These are phyloP conservation scores for Fennellomyces sp. DNA, from an alignment of 371 early-diverging fungal species.

Conservation along the genomic window DNA sequence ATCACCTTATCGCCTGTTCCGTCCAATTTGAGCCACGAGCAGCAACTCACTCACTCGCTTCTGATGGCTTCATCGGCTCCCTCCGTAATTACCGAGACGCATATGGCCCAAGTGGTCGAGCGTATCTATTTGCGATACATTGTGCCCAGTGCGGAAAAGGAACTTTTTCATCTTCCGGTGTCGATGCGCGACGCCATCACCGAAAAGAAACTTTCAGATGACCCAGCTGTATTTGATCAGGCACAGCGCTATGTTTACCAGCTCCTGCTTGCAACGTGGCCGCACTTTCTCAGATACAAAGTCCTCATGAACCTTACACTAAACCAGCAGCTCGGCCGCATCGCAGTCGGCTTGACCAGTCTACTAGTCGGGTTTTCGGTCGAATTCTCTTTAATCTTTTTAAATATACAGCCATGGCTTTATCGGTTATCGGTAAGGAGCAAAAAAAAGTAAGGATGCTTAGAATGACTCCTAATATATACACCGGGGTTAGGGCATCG, in stretches of 20 bases:
- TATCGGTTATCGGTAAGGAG: conserved; percentile 58
- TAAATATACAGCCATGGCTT: conserved; percentile 54
- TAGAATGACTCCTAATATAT: background rate
- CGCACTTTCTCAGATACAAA: conserved; percentile 59
- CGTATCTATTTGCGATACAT: conserved; percentile 63
- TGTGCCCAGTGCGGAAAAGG: conserved; percentile 58
- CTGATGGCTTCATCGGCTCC: conserved; percentile 13
- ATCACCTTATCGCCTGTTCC: conserved; percentile 4
- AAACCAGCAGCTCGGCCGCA: conserved; percentile 55
- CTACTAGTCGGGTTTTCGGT: conserved; percentile 60
- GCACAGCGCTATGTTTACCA: conserved; percentile 58
- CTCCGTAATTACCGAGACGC: conserved; percentile 19
- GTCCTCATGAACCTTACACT: conserved; percentile 59
- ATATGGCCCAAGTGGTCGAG: conserved; percentile 55
- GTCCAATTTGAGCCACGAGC: background rate
- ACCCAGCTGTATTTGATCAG: conserved; percentile 53
- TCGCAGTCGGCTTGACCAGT: conserved; percentile 46
- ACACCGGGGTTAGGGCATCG: conserved; percentile 27
- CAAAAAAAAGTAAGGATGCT: too few relatives aligned
- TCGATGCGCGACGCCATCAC: conserved; percentile 33
- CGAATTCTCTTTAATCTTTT: conserved; percentile 61
- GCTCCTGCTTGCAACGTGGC: conserved; percentile 54
- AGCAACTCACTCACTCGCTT: conserved; percentile 8
- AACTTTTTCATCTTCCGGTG: conserved; percentile 38
- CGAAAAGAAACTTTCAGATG: conserved; percentile 23